Evolutionary conservation across 2,329 filamentous ascomycete species (phyloP).

Genomic region (Aspergillus caelatus): DNA sequence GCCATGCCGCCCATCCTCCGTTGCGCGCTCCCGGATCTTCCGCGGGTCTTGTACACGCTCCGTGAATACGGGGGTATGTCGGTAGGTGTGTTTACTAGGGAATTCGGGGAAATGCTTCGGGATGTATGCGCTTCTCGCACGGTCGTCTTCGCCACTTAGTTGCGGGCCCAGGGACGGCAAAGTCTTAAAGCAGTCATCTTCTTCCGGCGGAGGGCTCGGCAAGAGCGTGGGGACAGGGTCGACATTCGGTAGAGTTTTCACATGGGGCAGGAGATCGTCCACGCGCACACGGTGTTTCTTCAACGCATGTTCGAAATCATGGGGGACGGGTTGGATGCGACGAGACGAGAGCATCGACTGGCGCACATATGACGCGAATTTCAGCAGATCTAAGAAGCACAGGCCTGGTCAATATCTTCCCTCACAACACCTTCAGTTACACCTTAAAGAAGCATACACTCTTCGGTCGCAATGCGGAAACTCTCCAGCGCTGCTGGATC

Average conservation of each 20-base stretch:
- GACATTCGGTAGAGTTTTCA: constrained; percentile 31
- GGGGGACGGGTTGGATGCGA: constrained; percentile 58
- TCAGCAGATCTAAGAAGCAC: constrained; percentile 53
- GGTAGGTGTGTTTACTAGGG: constrained; percentile 67
- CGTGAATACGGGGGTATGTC: constrained; percentile 61
- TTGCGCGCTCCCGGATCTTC: constrained; percentile 63
- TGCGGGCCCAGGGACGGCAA: constrained; percentile 55
- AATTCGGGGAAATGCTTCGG: constrained; percentile 64
- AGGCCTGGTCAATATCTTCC: constrained; percentile 19
- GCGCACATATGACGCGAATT: constrained; percentile 56
- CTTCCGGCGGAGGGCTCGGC: constrained; percentile 45
- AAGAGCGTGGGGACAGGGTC: constrained; percentile 33
- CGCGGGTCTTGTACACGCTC: constrained; percentile 62
- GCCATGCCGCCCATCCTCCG: constrained; percentile 66
- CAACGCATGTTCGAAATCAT: constrained; percentile 59
- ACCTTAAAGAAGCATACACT: constrained; percentile 53
- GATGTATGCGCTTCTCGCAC: constrained; percentile 55
- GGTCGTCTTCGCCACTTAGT: constrained; percentile 51
- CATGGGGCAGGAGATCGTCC: constrained; percentile 38
- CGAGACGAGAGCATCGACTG: constrained; percentile 61
- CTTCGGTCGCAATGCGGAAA: constrained; percentile 58
- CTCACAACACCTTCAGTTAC: background rate
- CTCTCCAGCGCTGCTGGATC: constrained; percentile 59
- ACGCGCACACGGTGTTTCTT: constrained; percentile 33
- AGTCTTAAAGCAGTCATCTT: constrained; percentile 35